Evolutionary conservation across 2,329 filamentous ascomycete species (phyloP).

Genomic region (Rutstroemia sp.): DNA sequence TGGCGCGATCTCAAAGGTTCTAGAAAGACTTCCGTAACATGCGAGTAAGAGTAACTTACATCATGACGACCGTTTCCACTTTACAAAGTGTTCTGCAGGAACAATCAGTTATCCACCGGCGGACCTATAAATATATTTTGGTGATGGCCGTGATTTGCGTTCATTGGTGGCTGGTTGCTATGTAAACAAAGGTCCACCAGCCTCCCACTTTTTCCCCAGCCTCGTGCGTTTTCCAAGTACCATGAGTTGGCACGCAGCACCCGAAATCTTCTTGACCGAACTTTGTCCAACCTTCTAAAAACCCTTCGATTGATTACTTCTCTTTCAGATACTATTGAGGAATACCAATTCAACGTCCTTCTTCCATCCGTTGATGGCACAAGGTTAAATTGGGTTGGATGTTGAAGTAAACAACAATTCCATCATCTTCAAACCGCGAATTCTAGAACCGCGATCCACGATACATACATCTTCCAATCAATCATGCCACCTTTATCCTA

Average conservation of each 20-base stretch:
- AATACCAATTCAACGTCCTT: background rate
- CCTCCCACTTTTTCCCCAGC: conserved; percentile 10
- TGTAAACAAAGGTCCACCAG: conserved; percentile 4
- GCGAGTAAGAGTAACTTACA: too few relatives aligned
- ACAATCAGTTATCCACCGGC: too few relatives aligned
- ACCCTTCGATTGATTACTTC: background rate
- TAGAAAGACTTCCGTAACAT: background rate
- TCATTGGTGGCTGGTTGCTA: background rate
- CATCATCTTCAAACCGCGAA: background rate
- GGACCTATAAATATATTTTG: too few relatives aligned
- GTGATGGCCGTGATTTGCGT: too few relatives aligned
- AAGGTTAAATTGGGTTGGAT: conserved; percentile 3
- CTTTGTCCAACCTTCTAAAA: background rate
- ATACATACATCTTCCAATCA: background rate
- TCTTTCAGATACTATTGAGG: background rate
- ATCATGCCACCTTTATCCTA: conserved; percentile 26
- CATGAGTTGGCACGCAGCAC: conserved; percentile 6
- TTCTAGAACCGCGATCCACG: background rate
- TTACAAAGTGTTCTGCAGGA: too few relatives aligned
- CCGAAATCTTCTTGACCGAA: background rate
- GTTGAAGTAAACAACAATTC: conserved; percentile 2
- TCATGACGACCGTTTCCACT: too few relatives aligned
- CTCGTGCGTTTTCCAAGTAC: conserved; percentile 4
- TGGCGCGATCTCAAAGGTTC: background rate
- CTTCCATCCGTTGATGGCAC: conserved; percentile 1